Evolutionary conservation across 305 asterid genomes (phyloP).

Genomic region (Fraxinus nigra): DNA sequence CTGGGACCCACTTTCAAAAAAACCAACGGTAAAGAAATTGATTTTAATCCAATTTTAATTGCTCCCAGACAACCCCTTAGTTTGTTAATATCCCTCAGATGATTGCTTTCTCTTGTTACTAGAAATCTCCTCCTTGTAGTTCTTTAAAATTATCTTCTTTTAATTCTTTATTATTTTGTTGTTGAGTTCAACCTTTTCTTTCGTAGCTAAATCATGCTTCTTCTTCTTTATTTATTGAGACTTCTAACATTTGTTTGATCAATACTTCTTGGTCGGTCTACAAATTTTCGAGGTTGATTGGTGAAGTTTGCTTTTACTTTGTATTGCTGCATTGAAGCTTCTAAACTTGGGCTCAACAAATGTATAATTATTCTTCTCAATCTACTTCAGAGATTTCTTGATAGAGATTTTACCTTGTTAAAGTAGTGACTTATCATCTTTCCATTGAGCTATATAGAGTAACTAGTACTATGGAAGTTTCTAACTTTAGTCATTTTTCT

Average conservation of each 20-base stretch:
- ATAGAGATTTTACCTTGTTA: too few relatives aligned
- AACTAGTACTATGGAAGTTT: background rate
- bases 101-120: background rate
- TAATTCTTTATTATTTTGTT: too few relatives aligned
- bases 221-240: too few relatives aligned
- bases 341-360: background rate
- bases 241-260: background rate
- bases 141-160: background rate
- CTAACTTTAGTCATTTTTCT: background rate
- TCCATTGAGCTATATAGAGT: background rate
- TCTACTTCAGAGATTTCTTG: background rate
- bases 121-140: background rate
- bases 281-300: background rate
- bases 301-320: background rate
- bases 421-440: background rate
- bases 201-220: background rate
- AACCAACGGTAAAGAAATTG: too few relatives aligned
- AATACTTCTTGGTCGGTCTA: background rate
- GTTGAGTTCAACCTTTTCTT: background rate
- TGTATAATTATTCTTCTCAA: background rate
- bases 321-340: background rate
- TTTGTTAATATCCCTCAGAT: background rate
- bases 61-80: too few relatives aligned
- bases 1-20: too few relatives aligned
- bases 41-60: too few relatives aligned